Base-by-base conservation (phyloP, 495 filamentous ascomycete genomes). In the Evansstolkia leycettana region DNA sequence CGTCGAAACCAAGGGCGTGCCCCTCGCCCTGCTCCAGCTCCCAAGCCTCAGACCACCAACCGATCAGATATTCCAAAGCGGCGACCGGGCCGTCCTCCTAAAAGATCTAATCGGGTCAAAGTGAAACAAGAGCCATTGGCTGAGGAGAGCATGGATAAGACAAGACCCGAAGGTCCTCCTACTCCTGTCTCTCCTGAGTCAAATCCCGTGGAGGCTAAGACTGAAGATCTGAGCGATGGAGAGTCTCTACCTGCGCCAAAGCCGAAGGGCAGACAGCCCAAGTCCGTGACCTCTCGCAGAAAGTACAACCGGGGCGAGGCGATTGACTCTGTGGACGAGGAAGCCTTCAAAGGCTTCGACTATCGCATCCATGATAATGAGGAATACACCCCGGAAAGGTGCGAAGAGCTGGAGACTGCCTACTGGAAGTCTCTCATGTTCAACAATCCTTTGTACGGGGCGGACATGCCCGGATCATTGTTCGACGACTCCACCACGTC, bases 361-460 rank as follows among this genome's bases (percentile, higher is more conserved):
- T 94, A 96, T 50, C 76, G 73, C 27, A 79, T 95, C 46, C 72
- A 83, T 36, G 78, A 84, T 37, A 72, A 84, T 25, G 69, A 75
- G 20, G 85, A 95, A 19, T 98, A 80, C 51, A 93, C 89, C 0
- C 67, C 76, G 0, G 89, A 96, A 52, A 69, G 90, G 41, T 94
- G 90, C 50, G 82, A 89, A 31, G 92, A 98, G 57, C 67, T 98
- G 3, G 90, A 98, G 59, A 76, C 81, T 17, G 76, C 76, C 34
- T 98, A 98, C 54, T 98, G 90, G 90, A 93, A 86, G 60, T 89
- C 82, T 2, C 67, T 98, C 36, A 95, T 86, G 33, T 96, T 84
- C 59, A 92, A 85, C 41, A 82, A 82, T 31, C 90, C 90, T 0
- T 71, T 98, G 58, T 98, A 98, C 46, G 90, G 92, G 20, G 90